Conservation (phyloP, 2,329 filamentous ascomycete species). For the Furcasterigmium sp. region DNA sequence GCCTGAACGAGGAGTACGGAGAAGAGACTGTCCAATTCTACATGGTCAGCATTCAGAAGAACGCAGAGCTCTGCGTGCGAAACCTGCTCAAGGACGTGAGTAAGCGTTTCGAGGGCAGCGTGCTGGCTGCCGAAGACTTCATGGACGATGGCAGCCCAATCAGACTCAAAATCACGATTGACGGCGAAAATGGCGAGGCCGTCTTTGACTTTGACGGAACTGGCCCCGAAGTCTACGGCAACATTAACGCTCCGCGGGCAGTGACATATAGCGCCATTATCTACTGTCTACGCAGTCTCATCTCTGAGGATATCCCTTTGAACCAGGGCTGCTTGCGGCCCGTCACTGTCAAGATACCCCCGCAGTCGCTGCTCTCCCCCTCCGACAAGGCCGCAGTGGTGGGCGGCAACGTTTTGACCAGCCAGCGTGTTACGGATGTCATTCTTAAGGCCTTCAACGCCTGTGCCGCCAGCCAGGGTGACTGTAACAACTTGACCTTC, state of each 20-base stretch:
- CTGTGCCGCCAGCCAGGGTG: slow-evolving; percentile 73
- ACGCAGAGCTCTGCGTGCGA: slow-evolving; percentile 70
- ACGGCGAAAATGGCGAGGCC: slow-evolving; percentile 69
- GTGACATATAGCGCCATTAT: slow-evolving; percentile 85
- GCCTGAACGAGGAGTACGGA: slow-evolving; percentile 71
- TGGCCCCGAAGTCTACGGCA: slow-evolving; percentile 73
- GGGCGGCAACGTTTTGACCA: slow-evolving; percentile 66
- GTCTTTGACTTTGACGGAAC: slow-evolving; percentile 78
- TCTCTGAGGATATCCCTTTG: slow-evolving; percentile 74
- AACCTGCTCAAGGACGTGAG: slow-evolving; percentile 67
- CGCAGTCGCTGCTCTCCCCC: slow-evolving; percentile 68
- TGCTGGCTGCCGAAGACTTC: slow-evolving; percentile 67
- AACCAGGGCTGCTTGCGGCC: slow-evolving; percentile 79
- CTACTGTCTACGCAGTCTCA: slow-evolving; percentile 75
- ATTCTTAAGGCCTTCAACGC: slow-evolving; percentile 68
- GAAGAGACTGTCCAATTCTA: slow-evolving; percentile 77
- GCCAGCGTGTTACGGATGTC: slow-evolving; percentile 38
- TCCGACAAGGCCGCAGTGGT: slow-evolving; percentile 75
- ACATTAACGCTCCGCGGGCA: slow-evolving; percentile 76
- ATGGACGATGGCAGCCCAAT: slow-evolving; percentile 86
- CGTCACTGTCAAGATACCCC: slow-evolving; percentile 68
- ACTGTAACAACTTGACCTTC: slow-evolving; percentile 81
- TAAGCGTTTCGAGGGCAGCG: slow-evolving; percentile 63
- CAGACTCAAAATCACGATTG: slow-evolving; percentile 66
- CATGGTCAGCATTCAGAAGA: slow-evolving; percentile 76